Evolutionary conservation across 768 basidiomycete species (phyloP).

Genomic region (Bullera alba): DNA sequence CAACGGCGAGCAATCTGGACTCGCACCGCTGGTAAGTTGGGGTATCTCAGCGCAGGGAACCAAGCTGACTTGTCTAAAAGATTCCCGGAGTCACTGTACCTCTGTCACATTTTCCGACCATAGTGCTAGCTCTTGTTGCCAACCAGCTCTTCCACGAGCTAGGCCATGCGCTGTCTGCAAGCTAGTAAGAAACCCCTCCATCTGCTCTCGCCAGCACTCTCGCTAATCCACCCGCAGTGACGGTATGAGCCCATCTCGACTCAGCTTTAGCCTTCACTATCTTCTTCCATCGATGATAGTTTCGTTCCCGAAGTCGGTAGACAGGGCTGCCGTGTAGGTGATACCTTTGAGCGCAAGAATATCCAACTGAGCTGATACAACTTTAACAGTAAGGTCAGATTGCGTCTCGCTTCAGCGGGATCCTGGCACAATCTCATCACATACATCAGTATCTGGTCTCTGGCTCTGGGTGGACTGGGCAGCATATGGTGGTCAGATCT

Average conservation of each 20-base stretch:
- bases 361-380: not conserved
- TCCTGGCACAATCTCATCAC: slow-evolving; percentile 70
- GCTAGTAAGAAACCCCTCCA: slow-evolving; percentile 53
- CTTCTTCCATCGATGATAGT: slow-evolving; percentile 71
- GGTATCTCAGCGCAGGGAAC: not conserved
- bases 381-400: slow-evolving; percentile 19
- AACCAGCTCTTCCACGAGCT: slow-evolving; percentile 71
- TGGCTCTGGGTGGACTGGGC: slow-evolving; percentile 31
- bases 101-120: slow-evolving; percentile 60
- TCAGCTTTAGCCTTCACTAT: slow-evolving; percentile 59
- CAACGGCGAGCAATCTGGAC: slow-evolving; percentile 4
- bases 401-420: slow-evolving; percentile 66
- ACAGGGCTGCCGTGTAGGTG: slow-evolving; percentile 48
- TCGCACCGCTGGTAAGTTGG: slow-evolving; percentile 36
- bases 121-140: slow-evolving; percentile 58
- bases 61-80: slow-evolving; percentile 45
- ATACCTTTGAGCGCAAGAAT: not conserved
- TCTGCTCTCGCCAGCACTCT: not conserved
- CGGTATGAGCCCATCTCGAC: slow-evolving; percentile 56
- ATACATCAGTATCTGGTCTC: slow-evolving; percentile 46
- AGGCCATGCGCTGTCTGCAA: slow-evolving; percentile 70
- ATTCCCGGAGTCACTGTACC: slow-evolving; percentile 79
- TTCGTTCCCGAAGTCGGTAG: slow-evolving; percentile 52
- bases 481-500: slow-evolving; percentile 56
- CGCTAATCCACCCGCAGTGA: slow-evolving; percentile 51